A percentile compares a stretch with the other conserved stretches of the same genome.
Evolutionary conservation across 108 stramenopile species (phyloP).

Genomic region (Pseudonitzschia delicatissima): DNA sequence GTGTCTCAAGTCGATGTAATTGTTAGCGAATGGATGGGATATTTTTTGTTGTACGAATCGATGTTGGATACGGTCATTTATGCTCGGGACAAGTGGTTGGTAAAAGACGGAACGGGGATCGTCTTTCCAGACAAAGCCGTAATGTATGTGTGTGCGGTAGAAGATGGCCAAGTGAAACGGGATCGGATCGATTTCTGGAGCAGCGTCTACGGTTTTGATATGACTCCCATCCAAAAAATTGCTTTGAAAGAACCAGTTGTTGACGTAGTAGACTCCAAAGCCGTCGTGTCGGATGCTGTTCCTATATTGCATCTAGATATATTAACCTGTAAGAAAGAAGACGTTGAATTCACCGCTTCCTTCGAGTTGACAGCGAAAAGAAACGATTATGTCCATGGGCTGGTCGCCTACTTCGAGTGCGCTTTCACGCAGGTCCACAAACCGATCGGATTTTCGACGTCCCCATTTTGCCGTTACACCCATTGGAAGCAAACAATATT

Average conservation of each 20-base stretch:
- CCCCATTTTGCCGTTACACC: slow-evolving; percentile 90
- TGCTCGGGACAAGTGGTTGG: slow-evolving; percentile 88
- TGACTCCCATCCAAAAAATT: slow-evolving; percentile 88
- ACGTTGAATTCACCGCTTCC: slow-evolving; percentile 71
- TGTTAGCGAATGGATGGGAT: slow-evolving; percentile 99
- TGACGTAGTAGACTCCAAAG: slow-evolving; percentile 86
- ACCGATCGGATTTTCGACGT: slow-evolving; percentile 94
- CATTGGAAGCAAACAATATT: slow-evolving; percentile 98
- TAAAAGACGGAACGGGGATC: slow-evolving; percentile 64
- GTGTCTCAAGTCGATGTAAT: slow-evolving; percentile 92
- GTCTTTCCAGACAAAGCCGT: slow-evolving; percentile 94
- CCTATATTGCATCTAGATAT: slow-evolving; percentile 91
- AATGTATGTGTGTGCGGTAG: slow-evolving; percentile 84
- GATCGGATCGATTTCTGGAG: slow-evolving; percentile 90
- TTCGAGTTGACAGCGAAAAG: slow-evolving; percentile 72
- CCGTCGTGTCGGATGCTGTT: slow-evolving; percentile 73
- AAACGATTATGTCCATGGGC: slow-evolving; percentile 88
- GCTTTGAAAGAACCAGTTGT: slow-evolving; percentile 94
- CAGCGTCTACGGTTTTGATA: slow-evolving; percentile 96
- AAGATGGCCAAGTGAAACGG: slow-evolving; percentile 78
- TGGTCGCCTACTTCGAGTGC: slow-evolving; percentile 96
- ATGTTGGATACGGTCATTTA: slow-evolving; percentile 95
- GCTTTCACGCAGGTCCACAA: slow-evolving; percentile 91
- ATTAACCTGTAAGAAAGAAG: slow-evolving; percentile 84
- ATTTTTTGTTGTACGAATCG: slow-evolving; percentile 95